These are phyloP conservation scores for Phytophthora idaei DNA, from an alignment of 352 stramenopile species.

Conservation along the genomic window DNA sequence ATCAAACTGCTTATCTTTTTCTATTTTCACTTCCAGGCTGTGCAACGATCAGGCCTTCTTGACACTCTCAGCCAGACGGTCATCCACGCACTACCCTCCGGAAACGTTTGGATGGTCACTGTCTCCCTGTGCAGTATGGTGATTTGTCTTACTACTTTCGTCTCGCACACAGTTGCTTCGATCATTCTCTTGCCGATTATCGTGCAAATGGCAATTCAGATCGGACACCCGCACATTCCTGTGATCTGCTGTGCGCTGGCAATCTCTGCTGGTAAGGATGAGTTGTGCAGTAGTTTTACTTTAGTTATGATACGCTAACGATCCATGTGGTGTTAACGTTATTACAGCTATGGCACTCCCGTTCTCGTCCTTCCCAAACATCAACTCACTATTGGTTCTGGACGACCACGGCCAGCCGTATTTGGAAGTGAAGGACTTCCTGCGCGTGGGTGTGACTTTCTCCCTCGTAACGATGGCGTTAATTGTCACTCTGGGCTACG, in stretches of 20 bases:
- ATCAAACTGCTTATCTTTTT: constrained; percentile 1
- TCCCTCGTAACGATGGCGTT: constrained; percentile 84
- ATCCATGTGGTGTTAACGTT: background rate
- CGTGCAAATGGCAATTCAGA: constrained; percentile 88
- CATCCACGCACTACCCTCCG: constrained; percentile 78
- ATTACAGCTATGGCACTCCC: constrained; percentile 85
- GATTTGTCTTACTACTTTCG: constrained; percentile 91
- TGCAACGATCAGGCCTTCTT: constrained; percentile 83
- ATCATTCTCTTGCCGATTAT: constrained; percentile 94
- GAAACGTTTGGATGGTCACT: constrained; percentile 86
- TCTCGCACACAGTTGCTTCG: constrained; percentile 92
- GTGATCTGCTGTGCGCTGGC: constrained; percentile 85
- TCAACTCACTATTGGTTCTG: constrained; percentile 91
- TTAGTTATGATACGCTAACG: background rate
- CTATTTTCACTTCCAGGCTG: constrained; percentile 44
- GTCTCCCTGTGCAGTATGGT: constrained; percentile 88
- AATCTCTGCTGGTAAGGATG: constrained; percentile 83
- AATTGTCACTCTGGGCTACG: constrained; percentile 88
- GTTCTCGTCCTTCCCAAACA: constrained; percentile 94
- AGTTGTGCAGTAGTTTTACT: background rate
- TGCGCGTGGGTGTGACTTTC: constrained; percentile 86
- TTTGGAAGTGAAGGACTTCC: constrained; percentile 87
- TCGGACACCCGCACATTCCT: constrained; percentile 85
- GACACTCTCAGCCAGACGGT: constrained; percentile 85
- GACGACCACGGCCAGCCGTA: constrained; percentile 90